Conservation (phyloP, 371 early-diverging fungal genomes). For the Fennellomyces sp. region DNA sequence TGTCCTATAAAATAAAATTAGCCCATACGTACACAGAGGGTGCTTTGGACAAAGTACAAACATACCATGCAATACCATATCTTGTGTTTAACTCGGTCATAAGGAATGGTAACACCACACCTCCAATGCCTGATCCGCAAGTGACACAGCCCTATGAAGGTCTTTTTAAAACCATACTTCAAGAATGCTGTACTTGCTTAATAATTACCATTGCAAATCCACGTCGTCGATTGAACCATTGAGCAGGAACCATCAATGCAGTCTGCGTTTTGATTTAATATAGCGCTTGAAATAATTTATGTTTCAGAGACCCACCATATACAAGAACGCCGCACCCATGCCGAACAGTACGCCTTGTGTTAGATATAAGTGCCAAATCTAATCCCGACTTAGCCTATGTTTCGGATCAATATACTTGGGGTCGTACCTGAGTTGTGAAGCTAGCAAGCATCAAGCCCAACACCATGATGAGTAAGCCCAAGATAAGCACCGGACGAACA, state of each 20-base stretch:
- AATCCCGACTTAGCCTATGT: not conserved
- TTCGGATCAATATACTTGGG: not conserved
- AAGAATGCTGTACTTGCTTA: no score
- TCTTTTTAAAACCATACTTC: no score
- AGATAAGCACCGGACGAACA: conserved; percentile 19
- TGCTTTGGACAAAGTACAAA: not conserved
- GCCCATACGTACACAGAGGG: not conserved
- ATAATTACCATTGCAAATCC: conserved; percentile 74
- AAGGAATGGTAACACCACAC: conserved; percentile 70
- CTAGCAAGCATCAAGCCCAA: conserved; percentile 38
- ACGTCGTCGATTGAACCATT: conserved; percentile 74
- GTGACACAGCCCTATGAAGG: conserved; percentile 81
- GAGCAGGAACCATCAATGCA: conserved; percentile 52
- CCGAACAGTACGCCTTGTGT: conserved; percentile 76
- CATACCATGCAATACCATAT: conserved; percentile 59
- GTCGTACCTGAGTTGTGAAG: conserved; percentile 26
- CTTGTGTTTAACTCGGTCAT: conserved; percentile 55
- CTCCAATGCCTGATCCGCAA: conserved; percentile 82
- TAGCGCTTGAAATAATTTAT: not conserved
- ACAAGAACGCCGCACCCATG: conserved; percentile 61
- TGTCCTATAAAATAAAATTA: conserved; percentile 1
- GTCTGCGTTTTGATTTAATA: conserved; percentile 8
- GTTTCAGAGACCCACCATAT: conserved; percentile 10
- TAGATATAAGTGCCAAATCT: conserved; percentile 68
- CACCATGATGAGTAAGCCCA: conserved; percentile 21